phyloP scores from a whole-genome alignment of 176 grass and related monocot genomes.

The Oropetium thomaeum region DNA sequence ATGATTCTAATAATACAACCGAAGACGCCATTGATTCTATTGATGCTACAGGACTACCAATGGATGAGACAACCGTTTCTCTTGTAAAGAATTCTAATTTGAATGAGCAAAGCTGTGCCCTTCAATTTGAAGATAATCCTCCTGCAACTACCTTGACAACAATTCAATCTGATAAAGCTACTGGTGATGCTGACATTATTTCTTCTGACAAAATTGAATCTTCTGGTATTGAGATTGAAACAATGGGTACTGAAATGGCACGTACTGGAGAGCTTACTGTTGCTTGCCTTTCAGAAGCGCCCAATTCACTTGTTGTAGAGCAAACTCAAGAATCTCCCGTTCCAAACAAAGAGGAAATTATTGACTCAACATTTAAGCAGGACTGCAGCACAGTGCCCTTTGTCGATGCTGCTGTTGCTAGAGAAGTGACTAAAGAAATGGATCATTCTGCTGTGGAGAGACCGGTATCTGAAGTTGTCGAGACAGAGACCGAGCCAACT shows the following conservation, averaged over 20 bases:
- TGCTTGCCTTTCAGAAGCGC: not conserved
- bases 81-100: conserved; percentile 18
- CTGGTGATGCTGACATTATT: not conserved
- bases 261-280: not conserved
- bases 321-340: conserved; percentile 1
- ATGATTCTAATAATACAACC: not conserved
- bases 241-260: not conserved
- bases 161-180: conserved; percentile 3
- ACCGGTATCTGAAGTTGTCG: not conserved
- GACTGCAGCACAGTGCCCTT: not conserved
- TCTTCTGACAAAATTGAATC: not conserved
- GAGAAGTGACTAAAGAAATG: not conserved
- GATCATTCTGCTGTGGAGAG: not conserved
- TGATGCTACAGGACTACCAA: not conserved
- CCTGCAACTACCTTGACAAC: not conserved
- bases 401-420: conserved; percentile 2
- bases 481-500: not conserved
- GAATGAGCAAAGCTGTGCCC: conserved; percentile 8
- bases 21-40: not conserved
- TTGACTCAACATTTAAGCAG: not conserved
- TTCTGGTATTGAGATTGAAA: conserved; percentile 13
- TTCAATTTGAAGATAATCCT: not conserved
- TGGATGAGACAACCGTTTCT: conserved; percentile 3
- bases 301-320: not conserved
- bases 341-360: not conserved